Base-by-base conservation (phyloP, 345 rosid genomes). In the Iberis pinnata region DNA sequence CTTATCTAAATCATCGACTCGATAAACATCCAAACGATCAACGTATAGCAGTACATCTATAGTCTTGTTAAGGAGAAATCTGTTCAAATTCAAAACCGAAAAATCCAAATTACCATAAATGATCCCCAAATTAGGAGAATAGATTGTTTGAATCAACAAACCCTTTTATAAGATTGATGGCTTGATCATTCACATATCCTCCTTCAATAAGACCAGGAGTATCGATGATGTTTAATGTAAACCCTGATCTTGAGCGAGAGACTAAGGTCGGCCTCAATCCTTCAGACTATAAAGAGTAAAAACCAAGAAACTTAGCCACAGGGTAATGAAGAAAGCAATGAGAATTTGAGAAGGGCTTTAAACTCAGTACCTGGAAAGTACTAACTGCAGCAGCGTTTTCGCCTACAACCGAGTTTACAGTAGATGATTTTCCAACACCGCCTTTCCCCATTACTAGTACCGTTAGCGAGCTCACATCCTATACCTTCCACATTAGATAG, bases 381-480 rank as follows among this genome's bases (percentile, higher is more conserved):
- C 78, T 84, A 52, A 84, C 85, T 56, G 81, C 63, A 57, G 80
- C 80, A 42, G 72, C 89, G 41, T 70, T 77, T 75, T 87, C 96
- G 40, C 93, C 85, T 12, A 81, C 57, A 40, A 87, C 76, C 26
- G 96, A 87, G 62, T 84, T 87, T 32, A 87, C 85, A 42, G 96
- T 81, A 1, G 96, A 87, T 10, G 96, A 87, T 60, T 87, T 87
- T 36, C 93, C 96, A 47, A 81, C 83, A 33, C 96, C 93, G n/a
- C 89, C 93, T 74, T 87, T 87, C 45, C 96, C 96, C 83, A 87
- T 70, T 27, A 84, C 96, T 63, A 87, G 80, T 43, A 87, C 77
- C 0, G 96, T 81, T 76, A 84, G 50, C 9, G 79, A 76, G 73
- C 68, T 74, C 48, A 76, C 79, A 61, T 79, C 73, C 96, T 87